phyloP scores from a whole-genome alignment of 768 basidiomycete genomes.

The Suillus clintonianus region DNA sequence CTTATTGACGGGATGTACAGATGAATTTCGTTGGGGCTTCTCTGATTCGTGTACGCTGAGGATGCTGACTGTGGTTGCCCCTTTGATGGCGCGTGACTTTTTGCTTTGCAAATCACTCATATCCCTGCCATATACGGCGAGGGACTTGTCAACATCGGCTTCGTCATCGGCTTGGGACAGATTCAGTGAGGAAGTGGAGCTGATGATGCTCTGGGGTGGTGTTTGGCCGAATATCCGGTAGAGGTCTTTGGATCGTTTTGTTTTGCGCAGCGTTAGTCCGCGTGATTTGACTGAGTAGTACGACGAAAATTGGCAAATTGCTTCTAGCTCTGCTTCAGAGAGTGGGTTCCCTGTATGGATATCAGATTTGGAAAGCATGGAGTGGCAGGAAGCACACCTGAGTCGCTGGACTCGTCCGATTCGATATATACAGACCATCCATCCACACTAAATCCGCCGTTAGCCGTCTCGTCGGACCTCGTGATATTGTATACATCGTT shows the following conservation, averaged over 20 bases:
- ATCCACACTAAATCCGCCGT: constrained; percentile 80
- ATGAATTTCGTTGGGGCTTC: constrained; percentile 40
- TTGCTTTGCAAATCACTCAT: constrained; percentile 25
- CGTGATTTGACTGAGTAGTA: constrained; percentile 80
- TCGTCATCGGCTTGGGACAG: constrained; percentile 32
- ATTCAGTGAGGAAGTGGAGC: too few species aligned
- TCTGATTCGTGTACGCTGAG: constrained; percentile 86
- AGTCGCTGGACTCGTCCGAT: constrained; percentile 48
- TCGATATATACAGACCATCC: constrained; percentile 88
- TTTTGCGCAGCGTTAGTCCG: constrained; percentile 72
- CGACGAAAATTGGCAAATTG: constrained; percentile 77
- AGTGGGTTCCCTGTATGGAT: constrained; percentile 58
- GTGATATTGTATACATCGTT: constrained; percentile 39
- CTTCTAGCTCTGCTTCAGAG: constrained; percentile 72
- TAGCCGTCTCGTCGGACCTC: constrained; percentile 64
- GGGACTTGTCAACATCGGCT: constrained; percentile 32
- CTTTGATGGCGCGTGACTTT: constrained; percentile 47
- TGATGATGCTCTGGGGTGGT: constrained; percentile 14
- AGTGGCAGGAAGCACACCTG: constrained; percentile 43
- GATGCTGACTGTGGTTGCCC: constrained; percentile 92
- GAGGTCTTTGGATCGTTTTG: constrained; percentile 43
- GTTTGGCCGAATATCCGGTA: constrained; percentile 49
- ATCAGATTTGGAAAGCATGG: neutral
- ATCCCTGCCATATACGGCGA: constrained; percentile 30
- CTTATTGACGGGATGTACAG: constrained; percentile 38